Base-by-base conservation (phyloP, 495 filamentous ascomycete species). In the Endocarpon pusillum region DNA sequence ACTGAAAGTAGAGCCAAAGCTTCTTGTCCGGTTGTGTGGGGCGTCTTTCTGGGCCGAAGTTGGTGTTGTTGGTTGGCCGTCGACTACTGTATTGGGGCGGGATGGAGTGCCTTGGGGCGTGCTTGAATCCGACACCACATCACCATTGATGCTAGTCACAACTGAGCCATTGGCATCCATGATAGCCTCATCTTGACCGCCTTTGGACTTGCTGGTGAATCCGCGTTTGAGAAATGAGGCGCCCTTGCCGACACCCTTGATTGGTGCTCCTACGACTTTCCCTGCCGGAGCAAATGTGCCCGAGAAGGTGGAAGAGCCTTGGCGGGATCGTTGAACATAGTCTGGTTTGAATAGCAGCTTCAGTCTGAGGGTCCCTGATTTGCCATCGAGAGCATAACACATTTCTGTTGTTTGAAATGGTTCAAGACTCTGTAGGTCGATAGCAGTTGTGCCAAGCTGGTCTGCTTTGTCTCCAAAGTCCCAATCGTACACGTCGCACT, bases 401-500 rank as follows among this genome's bases (percentile, higher is more conserved):
- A 83, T 58, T 43, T 84, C 81, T 47, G 81, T 59, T 3, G 66
- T 64, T 48, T 63, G 62, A 59, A 94, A 93, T 0, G 89, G 89
- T 32, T 91, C 81, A n/a, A 96, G 66, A 36, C 66, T 51, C 26
- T 73, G 66, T 9, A 99, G 69, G 49, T 89, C 73, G 43, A 99
- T 84, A n/a, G 61, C 60, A 2, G 80, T 54, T 28, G 62, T 64
- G 23, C 86, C 84, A 8, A 99, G 58, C 46, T 78, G 81, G 56
- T 96, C 89, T 1, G 82, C 81, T 50, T 81, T 83, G 53, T 84
- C 81, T 33, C 75, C 85, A 59, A 92, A 82, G 50, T 99, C 89
- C 75, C 84, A 99, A 50, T 99, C 89, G 49, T 78, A 89, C 4
- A 94, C 70, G 27, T 78, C 75, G 36, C 85, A 77, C 15, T 67